Evolutionary conservation across 164 flowering plant species (phyloP).

Genomic region (grape (Vitis vinifera)): DNA sequence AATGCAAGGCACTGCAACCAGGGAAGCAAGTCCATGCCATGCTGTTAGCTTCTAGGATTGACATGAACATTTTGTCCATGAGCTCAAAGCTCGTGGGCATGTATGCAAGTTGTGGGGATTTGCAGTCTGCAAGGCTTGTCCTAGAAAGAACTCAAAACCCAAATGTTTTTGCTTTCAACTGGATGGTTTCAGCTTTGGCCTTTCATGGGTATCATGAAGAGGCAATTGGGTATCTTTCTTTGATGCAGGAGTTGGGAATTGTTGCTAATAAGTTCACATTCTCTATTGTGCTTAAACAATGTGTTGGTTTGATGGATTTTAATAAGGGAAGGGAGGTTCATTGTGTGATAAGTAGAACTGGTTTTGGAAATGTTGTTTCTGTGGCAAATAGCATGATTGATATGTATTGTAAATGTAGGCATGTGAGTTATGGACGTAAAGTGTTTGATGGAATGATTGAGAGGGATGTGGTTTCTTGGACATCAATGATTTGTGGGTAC

Average conservation of each 20-base stretch:
- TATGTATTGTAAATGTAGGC: slow-evolving; percentile 64
- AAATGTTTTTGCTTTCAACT: slow-evolving; percentile 44
- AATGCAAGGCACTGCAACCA: slow-evolving; percentile 37
- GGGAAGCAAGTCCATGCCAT: slow-evolving; percentile 67
- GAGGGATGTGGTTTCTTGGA: slow-evolving; percentile 66
- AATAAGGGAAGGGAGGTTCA: slow-evolving; percentile 52
- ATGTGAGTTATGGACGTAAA: slow-evolving; percentile 30
- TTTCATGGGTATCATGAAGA: slow-evolving; percentile 33
- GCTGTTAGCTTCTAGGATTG: slow-evolving; percentile 26
- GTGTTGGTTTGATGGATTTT: slow-evolving; percentile 63
- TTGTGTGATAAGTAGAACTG: slow-evolving; percentile 28
- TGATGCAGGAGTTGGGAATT: slow-evolving; percentile 30
- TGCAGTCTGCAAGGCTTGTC: slow-evolving; percentile 32
- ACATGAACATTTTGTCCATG: slow-evolving; percentile 22
- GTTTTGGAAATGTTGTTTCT: slow-evolving; percentile 33
- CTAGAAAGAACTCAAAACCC: slow-evolving; percentile 26
- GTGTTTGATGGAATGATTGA: slow-evolving; percentile 56
- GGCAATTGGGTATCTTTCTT: slow-evolving; percentile 44
- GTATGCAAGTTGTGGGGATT: slow-evolving; percentile 64
- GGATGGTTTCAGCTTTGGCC: slow-evolving; percentile 48
- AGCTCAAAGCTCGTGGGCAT: slow-evolving; percentile 52
- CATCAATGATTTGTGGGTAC: slow-evolving; percentile 64
- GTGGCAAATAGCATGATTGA: slow-evolving; percentile 57
- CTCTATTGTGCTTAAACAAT: slow-evolving; percentile 48
- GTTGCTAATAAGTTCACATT: slow-evolving; percentile 58